Base-by-base conservation (phyloP, 192 early-diverging fungal genomes). In the Coemansia sp. region DNA sequence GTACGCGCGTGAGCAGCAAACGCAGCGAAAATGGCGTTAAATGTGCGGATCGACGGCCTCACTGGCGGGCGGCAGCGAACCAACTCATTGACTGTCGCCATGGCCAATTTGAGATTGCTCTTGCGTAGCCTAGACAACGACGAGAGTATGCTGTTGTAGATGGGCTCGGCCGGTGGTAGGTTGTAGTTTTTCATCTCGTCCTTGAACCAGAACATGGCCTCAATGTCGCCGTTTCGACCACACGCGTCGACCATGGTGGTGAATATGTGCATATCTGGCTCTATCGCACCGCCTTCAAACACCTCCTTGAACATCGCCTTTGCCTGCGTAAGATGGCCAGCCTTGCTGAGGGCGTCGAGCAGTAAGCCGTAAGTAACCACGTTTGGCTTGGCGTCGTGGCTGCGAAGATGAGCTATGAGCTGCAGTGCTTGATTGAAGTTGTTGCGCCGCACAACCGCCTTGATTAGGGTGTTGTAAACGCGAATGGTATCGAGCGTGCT, bases 291-390 rank as follows among this genome's bases (percentile, higher is more conserved):
- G 1, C 41, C 48, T 1, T 64, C 39, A 19, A 83, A 69, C 11
- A 72, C 57, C 16, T 69, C 65, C 16, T 31, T 46, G 36, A 73
- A 83, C 61, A 83, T 63, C 5, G 59, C 57, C 51, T 75, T 71
- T 42, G 81, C 81, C 36, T 83, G 67, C 0, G 74, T 68, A 10
- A 72, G 45, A 17, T 69, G 68, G 1, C 66, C 69, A 6, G 75
- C 76, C 73, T 83, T 83, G 81, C 48, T 78, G 21, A 78, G 69
- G 11, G 69, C 64, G 39, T 83, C 81, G 9, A 83, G 68, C n/a
- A 83, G 76, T 51, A 78, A 33, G 3, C 68, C 69, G 40, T 83
- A 83, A 0, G 81, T 83, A n/a, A 75, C 67, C 7, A 68, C 62
- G 46, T 83, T 83, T 3, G 81, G 64, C 42, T 41, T 27, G 16